Conservation (phyloP, 495 filamentous ascomycete genomes). For the Pseudoneurospora amorphoporcata region DNA sequence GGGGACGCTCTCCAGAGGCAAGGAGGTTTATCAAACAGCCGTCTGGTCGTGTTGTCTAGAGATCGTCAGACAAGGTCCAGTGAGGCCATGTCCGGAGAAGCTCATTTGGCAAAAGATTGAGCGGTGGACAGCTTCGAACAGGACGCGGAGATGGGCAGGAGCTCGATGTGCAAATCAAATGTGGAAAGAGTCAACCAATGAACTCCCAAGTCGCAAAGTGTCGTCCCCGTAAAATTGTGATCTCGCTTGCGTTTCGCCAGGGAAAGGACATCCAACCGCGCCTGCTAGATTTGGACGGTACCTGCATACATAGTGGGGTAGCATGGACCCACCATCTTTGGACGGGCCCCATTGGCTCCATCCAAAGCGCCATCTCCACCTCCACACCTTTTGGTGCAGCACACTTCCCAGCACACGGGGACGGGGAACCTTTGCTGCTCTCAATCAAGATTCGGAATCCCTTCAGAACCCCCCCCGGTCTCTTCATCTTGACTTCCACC, state of each 20-base stretch:
- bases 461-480: not conserved
- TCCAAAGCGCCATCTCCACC: not conserved
- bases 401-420: not conserved
- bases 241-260: constrained; percentile 7
- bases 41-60: not conserved
- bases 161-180: not conserved
- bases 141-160: not conserved
- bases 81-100: not conserved
- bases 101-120: constrained; percentile 5
- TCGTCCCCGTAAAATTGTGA: constrained; percentile 1
- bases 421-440: not conserved
- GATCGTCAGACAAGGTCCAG: constrained; percentile 4
- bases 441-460: not conserved
- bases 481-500: not conserved
- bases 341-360: not conserved
- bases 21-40: not conserved
- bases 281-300: constrained; percentile 1
- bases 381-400: not conserved
- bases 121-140: not conserved
- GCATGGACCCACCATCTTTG: not conserved
- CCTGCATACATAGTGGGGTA: constrained; percentile 9
- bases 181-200: constrained; percentile 6
- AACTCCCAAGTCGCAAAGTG: not conserved
- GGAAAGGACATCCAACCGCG: not conserved
- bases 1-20: not conserved